Base-by-base conservation (phyloP, 1,284 basidiomycete genomes). In the Ustilago lituana region DNA sequence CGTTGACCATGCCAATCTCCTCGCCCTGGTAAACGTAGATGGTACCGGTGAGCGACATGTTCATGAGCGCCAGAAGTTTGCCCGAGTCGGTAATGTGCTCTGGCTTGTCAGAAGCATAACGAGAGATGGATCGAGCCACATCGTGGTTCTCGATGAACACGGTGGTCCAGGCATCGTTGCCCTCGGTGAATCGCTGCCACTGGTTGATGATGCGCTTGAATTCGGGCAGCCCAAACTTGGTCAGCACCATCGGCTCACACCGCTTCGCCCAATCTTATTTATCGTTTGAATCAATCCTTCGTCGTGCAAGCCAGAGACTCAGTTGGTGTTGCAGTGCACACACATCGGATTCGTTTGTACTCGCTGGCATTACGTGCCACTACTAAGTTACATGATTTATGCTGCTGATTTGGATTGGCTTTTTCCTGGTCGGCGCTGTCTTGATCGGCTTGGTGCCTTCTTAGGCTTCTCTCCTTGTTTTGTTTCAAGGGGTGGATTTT, bases 11-110 rank as follows among this genome's bases (percentile, higher is more conserved):
- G 0, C 87, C 90, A 0, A 91, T 85, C 56, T 78, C 77, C 43
- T 78, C 52, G 29, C 91, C 89, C 82, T 91, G 89, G 79, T 88
- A 91, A 12, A 92, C 84, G 78, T 87, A 91, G 63, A 89, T 81
- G 11, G 90, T 90, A 3, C 90, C 90, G 1, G 85, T 84, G 46
- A 88, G 86, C 0, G 87, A 86, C 32, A 86, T 83, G 70, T 90
- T 85, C 46, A 90, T 81, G 22, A 89, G 83, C 0, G 88, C 86
- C 19, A 91, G 81, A 79, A 91, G 82, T 77, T 90, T 90, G 9
- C 87, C 89, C 1, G 87, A 87, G 7, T 84, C 73, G 1, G 82
- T 79, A 5, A 89, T 85, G 84, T 86, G 87, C 69, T 86, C 81
- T 0, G 85, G 84, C 0, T 85, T 83, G 76, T 90, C 89, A 66